Evolutionary conservation across 1,284 basidiomycete species (phyloP), one percentile per base, ranked within the genome.

Genomic region (Boletus smithii): DNA sequence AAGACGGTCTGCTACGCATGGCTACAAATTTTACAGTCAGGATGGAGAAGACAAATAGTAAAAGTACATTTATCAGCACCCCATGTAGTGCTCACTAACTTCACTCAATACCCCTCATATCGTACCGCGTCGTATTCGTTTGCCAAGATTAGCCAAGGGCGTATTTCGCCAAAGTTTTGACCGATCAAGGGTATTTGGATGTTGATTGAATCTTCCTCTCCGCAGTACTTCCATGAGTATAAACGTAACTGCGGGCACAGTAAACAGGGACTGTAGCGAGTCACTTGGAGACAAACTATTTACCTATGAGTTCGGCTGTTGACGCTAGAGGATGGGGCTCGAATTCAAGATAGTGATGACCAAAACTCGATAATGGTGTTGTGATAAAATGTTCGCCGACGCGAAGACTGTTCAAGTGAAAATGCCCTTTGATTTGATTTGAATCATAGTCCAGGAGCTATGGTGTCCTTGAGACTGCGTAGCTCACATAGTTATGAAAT

Each of bases 151-250:
- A 42, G 71, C 69, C 26, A 70, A 63, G 1, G 75, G 70, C 48
- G 65, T 65, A 40, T 69, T 65, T 43, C 65, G 69, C 75, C 74
- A 78, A 46, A 70, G 54, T 48, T 68, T 76, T 20, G 71, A 69
- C 34, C 71, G 72, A 44, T 73, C 69, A 33, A 73, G 71, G 5
- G 63, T 62, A 47, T 71, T 76, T 8, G 72, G 68, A 29, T 71
- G 71, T 14, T 75, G 69, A 46, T 60, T 59, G 56, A 80, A 80
- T 29, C 75, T 73, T 27, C 76, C 73, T 43, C 77, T 69, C 22
- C 78, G 75, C 22, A 80, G 61, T 24, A 79, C 74, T 59, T 80
- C 79, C 72, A 80, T 75, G 59, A 80, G 72, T 30, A 81, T 64
- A 59, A 79, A 81, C 5, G 76, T 77, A 11, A 80, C 78, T 80